These are phyloP conservation scores for Codiaeum variegatum DNA, from an alignment of 441 rosid genomes.

Conservation along the genomic window DNA sequence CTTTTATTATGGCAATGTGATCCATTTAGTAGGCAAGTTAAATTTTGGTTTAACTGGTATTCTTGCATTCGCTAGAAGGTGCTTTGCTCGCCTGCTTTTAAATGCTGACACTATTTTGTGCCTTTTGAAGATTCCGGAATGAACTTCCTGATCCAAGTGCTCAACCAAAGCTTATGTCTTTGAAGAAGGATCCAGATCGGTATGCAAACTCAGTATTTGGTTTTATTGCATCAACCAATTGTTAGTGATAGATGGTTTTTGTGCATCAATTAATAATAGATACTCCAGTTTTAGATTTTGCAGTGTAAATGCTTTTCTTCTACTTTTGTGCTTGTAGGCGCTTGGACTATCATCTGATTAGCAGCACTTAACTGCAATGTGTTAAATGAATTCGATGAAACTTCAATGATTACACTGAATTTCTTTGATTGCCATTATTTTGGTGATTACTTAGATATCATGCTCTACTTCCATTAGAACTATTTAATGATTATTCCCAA, in stretches of 20 bases:
- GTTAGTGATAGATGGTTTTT: too few species aligned
- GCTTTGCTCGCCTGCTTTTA: neutral
- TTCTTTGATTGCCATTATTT: neutral
- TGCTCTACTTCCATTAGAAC: neutral
- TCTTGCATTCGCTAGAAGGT: constrained; percentile 21
- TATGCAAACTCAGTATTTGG: constrained; percentile 30
- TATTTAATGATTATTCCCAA: constrained; percentile 8
- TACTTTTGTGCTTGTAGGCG: neutral
- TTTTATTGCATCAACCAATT: neutral
- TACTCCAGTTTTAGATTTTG: neutral
- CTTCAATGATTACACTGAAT: neutral
- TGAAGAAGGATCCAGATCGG: constrained; percentile 85
- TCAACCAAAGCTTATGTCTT: constrained; percentile 78
- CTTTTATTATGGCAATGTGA: neutral
- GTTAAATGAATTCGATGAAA: neutral
- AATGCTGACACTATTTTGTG: constrained; percentile 7
- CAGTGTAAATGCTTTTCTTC: neutral
- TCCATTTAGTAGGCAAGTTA: neutral
- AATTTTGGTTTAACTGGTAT: neutral
- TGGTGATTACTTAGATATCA: neutral
- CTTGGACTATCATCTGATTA: neutral
- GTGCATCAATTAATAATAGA: neutral
- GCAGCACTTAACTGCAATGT: neutral
- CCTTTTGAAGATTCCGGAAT: constrained; percentile 72
- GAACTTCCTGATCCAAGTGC: constrained; percentile 97